Percentiles rank a stretch among this genome's conserved stretches.
These are phyloP conservation scores for Eutrema japonicum DNA, from an alignment of 345 rosid genomes.

Conservation along the genomic window DNA sequence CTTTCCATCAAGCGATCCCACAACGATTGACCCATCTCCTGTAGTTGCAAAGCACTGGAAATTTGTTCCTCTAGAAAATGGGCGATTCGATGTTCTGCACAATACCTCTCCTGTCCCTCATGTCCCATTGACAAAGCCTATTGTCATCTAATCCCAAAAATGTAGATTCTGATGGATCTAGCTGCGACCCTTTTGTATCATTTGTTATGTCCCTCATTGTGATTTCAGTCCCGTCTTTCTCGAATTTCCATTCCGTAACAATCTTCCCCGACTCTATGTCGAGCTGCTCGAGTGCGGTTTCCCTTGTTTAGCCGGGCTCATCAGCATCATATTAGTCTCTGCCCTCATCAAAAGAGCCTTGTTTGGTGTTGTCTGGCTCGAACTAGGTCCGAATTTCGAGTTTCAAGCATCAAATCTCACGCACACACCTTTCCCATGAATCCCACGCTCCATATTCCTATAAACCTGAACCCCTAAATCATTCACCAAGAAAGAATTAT, in stretches of 20 bases:
- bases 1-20: conserved; percentile 93
- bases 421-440: conserved; percentile 77
- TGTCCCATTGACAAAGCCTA: conserved; percentile 94
- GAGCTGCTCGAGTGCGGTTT: conserved; percentile 73
- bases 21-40: conserved; percentile 90
- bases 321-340: conserved; percentile 95
- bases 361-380: conserved; percentile 57
- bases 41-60: conserved; percentile 95
- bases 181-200: conserved; percentile 86
- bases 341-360: conserved; percentile 93
- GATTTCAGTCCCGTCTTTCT: conserved; percentile 82
- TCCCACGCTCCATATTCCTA: conserved; percentile 70
- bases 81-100: conserved; percentile 81
- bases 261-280: conserved; percentile 89
- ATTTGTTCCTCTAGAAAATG: conserved; percentile 88
- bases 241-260: conserved; percentile 89
- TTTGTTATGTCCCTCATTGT: conserved; percentile 83
- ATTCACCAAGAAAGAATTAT: conserved; percentile 84
- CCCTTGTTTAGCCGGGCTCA: conserved; percentile 83
- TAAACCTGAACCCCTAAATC: conserved; percentile 89
- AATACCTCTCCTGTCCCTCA: conserved; percentile 82
- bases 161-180: conserved; percentile 92
- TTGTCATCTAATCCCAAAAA: conserved; percentile 93
- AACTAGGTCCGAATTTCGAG: conserved; percentile 39
- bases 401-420: conserved; percentile 60